phyloP scores from a whole-genome alignment of 73 alveolate genomes.

The Stentor roeselii region DNA sequence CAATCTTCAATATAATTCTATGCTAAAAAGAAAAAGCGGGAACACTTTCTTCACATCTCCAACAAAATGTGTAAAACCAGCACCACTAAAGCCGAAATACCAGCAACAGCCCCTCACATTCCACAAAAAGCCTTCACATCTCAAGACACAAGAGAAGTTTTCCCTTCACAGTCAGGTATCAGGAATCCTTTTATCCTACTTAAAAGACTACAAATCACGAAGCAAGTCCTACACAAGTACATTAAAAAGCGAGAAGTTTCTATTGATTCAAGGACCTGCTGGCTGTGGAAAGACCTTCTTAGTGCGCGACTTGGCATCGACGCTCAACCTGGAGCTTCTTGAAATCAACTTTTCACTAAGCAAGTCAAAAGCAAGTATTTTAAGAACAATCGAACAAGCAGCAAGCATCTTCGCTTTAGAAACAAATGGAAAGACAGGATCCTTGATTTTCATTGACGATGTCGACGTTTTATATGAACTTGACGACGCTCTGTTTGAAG shows the following conservation, averaged over 20 bases:
- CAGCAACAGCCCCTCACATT: background rate
- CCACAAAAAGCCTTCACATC: background rate
- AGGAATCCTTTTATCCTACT: background rate
- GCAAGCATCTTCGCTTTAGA: background rate
- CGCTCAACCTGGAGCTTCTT: background rate
- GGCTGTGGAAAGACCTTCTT: background rate
- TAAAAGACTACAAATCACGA: background rate
- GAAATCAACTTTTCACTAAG: background rate
- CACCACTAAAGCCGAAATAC: too few relatives aligned
- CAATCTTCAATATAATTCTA: too few relatives aligned
- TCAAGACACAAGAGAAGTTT: background rate
- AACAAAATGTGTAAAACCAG: background rate
- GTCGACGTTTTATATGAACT: background rate
- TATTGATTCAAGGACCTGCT: background rate
- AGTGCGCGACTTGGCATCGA: background rate
- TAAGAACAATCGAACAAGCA: background rate
- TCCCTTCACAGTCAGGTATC: background rate
- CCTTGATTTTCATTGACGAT: background rate
- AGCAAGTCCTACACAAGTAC: too few relatives aligned
- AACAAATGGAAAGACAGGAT: background rate
- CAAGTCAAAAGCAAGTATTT: background rate
- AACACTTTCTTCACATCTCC: background rate
- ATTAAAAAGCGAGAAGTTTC: too few relatives aligned
- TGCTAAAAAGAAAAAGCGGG: constrained; percentile 30
- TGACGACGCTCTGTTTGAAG: background rate